Percentiles rank a stretch among this genome's conserved stretches.
These are phyloP conservation scores for Zygotorulaspora sp. DNA, from an alignment of 805 yeast species.

Conservation along the genomic window DNA sequence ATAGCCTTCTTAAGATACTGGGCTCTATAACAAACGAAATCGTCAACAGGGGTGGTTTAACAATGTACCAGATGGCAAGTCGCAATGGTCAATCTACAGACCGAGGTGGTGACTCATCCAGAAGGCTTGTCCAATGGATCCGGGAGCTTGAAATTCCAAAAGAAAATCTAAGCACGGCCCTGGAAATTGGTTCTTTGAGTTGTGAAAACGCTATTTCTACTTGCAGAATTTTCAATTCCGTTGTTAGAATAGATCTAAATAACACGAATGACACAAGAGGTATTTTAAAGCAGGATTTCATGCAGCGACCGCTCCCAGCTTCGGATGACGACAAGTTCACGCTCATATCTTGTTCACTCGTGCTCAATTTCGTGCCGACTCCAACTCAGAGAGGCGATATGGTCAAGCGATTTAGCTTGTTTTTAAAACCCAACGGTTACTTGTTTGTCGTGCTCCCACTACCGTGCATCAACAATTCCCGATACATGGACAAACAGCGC, in stretches of 20 bases:
- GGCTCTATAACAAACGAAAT: constrained; percentile 61
- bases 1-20: constrained; percentile 29
- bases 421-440: constrained; percentile 41
- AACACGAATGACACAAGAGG: constrained; percentile 67
- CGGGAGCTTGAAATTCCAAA: constrained; percentile 31
- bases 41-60: constrained; percentile 65
- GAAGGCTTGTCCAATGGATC: constrained; percentile 70
- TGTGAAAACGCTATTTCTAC: constrained; percentile 64
- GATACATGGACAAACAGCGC: constrained; percentile 56
- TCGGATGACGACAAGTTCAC: constrained; percentile 47
- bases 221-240: constrained; percentile 46
- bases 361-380: constrained; percentile 80
- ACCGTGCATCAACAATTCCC: constrained; percentile 79
- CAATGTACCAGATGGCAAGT: constrained; percentile 80
- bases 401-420: constrained; percentile 56
- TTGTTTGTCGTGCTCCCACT: constrained; percentile 81
- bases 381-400: constrained; percentile 69
- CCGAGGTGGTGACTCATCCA: constrained; percentile 92
- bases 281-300: constrained; percentile 76
- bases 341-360: constrained; percentile 77
- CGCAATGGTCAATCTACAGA: constrained; percentile 70
- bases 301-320: constrained; percentile 63
- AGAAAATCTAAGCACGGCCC: constrained; percentile 37
- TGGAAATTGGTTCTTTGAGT: constrained; percentile 83
- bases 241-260: constrained; percentile 63